Base-by-base conservation (phyloP, 768 basidiomycete genomes). In the Russula brevipes region DNA sequence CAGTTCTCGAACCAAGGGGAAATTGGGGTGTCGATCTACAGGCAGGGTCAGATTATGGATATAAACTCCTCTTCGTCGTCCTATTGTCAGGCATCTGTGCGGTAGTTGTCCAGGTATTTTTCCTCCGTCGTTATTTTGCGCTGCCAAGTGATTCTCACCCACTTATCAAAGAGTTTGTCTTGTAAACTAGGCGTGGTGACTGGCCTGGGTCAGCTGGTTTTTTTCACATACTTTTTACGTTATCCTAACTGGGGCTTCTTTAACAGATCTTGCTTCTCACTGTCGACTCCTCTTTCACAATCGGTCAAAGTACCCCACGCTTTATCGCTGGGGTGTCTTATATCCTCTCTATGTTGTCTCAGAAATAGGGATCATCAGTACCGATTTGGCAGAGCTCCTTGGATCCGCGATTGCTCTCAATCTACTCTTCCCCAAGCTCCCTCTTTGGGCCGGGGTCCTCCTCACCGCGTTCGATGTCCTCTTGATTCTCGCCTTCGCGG, bases 1-100 rank as follows among this genome's bases (percentile, higher is more conserved):
- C 36, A 19, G 7, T 46, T 57, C 54, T 54, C 31, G 58, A 88
- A 87, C 17, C 36, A 6, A 66, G 65, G 19, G 90, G 92, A 35
- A 95, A 94, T 70, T 94, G 92, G 93, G 85, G 88, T 17, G 92
- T 94, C 16, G 93, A 94, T 75, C 77, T 95, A 8, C 87, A 91
- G 73, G 93, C 93, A 1, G 93, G 93, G 10, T 88, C 89, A 19
- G 73, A 85, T 60, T 95, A 82, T 71, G 94, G 95, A 0, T 97
- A 96, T 74, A 83, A 82, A 63, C 79, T 98, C 36, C 60, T 67
- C 36, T 95, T 96, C 74, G 79, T 91, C 16, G 86, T 98, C 11
- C 80, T 97, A 6, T 72, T 97, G 19, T 79, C 94, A 1, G 93
- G 93, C 10, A 66, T 95, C 8, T 85, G 91, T 59, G 94, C 91